Percentiles rank a stretch among this genome's conserved stretches.
phyloP scores from a whole-genome alignment of 208 protist species.

The Wallacemonas rigidus region DNA sequence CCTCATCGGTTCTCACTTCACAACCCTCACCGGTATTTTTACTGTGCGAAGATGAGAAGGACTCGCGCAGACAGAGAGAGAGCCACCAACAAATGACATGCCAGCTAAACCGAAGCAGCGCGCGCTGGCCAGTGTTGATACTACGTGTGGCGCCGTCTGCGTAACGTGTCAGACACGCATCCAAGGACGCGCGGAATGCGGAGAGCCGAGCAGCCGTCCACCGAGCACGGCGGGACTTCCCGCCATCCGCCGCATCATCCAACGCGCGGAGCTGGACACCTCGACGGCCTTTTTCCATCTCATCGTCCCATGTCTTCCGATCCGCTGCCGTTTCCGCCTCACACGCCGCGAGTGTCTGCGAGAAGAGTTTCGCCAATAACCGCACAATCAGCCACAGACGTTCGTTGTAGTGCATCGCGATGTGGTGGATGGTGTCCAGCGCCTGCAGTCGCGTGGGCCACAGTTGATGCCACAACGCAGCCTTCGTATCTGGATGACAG shows the following conservation, averaged over 20 bases:
- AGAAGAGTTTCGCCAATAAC: constrained; percentile 34
- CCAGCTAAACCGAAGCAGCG: constrained; percentile 51
- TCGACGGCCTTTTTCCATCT: neutral
- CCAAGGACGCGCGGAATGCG: constrained; percentile 21
- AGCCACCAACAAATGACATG: constrained; percentile 45
- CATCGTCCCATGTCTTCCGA: neutral
- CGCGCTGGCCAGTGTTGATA: constrained; percentile 36
- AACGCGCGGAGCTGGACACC: neutral
- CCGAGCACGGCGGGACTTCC: neutral
- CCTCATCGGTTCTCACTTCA: neutral
- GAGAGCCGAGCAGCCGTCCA: neutral
- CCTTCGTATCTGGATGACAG: neutral
- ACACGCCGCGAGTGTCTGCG: neutral
- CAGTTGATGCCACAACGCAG: neutral
- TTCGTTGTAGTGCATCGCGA: constrained; percentile 43
- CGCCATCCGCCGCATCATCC: neutral
- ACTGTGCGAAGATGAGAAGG: constrained; percentile 12
- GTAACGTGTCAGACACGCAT: constrained; percentile 31
- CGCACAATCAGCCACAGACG: constrained; percentile 48
- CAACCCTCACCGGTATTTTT: neutral
- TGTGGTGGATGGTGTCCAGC: constrained; percentile 36
- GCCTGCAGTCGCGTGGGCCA: constrained; percentile 36
- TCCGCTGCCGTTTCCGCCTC: neutral
- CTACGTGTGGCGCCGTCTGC: constrained; percentile 44
- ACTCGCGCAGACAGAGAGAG: constrained; percentile 19